Base-by-base conservation (phyloP, 2,329 filamentous ascomycete genomes). In the Cercospora nicotianae region DNA sequence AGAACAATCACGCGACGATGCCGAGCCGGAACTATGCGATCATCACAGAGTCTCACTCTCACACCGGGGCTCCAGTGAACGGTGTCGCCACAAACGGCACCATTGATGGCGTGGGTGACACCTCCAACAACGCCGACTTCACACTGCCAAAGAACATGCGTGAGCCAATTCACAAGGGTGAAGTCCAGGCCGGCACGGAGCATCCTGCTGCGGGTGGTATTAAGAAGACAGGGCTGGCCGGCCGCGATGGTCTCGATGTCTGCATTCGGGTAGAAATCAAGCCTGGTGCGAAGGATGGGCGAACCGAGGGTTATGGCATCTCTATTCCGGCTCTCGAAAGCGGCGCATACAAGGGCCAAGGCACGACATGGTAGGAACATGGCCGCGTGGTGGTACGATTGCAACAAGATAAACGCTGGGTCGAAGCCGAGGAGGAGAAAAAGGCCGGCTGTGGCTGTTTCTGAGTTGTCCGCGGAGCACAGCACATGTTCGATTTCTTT, bases 1-100 rank as follows among this genome's bases (percentile, higher is more conserved):
- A 83, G 53, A 90, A 86, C 76, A 97, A 97, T 80, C 87, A 92
- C 71, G 91, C 92, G 69, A 97, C 94, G 10, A 97, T 97, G 88
- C 87, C 88, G 1, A 87, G 84, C 61, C 83, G 88, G 64, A 89
- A 90, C 77, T 89, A 87, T 75, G 87, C 87, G 66, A 87, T 87
- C 76, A 86, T 90, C 77, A 84, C 84, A 55, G 87, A 90, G 73
- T 82, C 80, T 13, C 76, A 79, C 69, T 74, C 61, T 57, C 77
- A 68, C 68, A 67, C 64, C 5, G 64, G 65, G 20, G 64, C 72
- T 63, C 63, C 79, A 3, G 72, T 76, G 60, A 76, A 76, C 70
- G 67, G 71, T n/a, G 42, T 28, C 6, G 61, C 63, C 39, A 75
- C 77, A 33, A 69, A 69, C 26, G 70, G 67, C 23, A 65, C 63